Base-by-base conservation (phyloP, 2,329 filamentous ascomycete genomes). In the Aspergillus japonicus region DNA sequence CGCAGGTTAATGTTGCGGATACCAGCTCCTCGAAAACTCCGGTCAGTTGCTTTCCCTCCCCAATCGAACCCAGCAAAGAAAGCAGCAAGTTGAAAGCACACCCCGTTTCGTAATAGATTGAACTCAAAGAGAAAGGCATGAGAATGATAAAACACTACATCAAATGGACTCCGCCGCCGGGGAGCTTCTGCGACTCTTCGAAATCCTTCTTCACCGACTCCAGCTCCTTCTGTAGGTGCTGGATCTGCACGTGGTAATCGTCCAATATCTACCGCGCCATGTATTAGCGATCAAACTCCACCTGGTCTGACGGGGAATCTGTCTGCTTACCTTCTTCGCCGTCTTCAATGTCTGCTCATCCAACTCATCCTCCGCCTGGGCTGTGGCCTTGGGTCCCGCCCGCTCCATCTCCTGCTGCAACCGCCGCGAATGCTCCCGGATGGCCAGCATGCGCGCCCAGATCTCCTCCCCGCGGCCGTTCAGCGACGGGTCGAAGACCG, bases 381-480 rank as follows among this genome's bases (percentile, higher is more conserved):
- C 72, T 24, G 69, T 69, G 42, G 69, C 64, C 26, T 68, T 69
- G 49, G 71, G 67, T 1, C 83, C 85, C 52, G 84, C 72, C 69
- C 80, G 81, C 69, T 87, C 85, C 58, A 85, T 82, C 73, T 88
- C 86, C 61, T 79, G 76, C 66, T 87, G 84, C 58, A 89, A 70
- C 67, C 83, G 80, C 66, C 82, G 81, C 50, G 83, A 82, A 57
- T 85, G 77, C 68, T 87, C 85, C 57, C 85, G 77, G 56, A 88
- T 81, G 7, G 82, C 82, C 51, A 87, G 80, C 85, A 89, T 87
- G 44, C 86, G 78, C 31, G 86, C 86, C 86, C 86, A 89, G 58
- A 88, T 85, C 72, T 88, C 86, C 70, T 89, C 86, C 60, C 83
- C 83, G 23, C 85, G 77, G 4, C 85, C 86, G 49, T 80, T 81